phyloP scores from a whole-genome alignment of 139 green algal genomes.

The Dunaliella primolecta region DNA sequence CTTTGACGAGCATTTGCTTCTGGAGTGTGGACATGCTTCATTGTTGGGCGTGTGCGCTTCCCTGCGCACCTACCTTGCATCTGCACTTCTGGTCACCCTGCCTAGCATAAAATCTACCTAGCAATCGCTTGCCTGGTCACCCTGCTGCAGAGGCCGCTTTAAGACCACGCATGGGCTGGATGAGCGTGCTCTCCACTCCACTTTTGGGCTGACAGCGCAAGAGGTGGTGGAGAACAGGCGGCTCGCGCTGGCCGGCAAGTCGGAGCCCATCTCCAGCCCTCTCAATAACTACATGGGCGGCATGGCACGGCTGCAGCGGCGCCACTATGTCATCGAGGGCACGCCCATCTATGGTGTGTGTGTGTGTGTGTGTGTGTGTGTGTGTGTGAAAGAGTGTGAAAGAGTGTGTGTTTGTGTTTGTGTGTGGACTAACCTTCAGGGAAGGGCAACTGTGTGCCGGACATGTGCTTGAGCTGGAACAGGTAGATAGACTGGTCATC shows the following conservation, averaged over 20 bases:
- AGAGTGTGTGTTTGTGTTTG: background rate
- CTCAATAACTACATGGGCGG: background rate
- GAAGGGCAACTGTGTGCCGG: no score
- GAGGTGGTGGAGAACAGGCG: background rate
- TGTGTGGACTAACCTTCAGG: no score
- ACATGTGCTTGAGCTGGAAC: no score
- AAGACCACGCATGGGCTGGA: background rate
- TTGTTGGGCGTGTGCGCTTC: no score
- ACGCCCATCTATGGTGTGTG: conserved; percentile 16
- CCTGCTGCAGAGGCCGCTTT: background rate
- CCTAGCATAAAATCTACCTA: no score
- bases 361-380: background rate
- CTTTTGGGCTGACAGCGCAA: background rate
- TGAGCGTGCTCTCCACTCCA: background rate
- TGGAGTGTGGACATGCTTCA: no score
- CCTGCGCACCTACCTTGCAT: no score
- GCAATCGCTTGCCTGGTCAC: no score
- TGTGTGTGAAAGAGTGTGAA: background rate
- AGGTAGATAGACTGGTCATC: no score
- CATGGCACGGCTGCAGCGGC: background rate
- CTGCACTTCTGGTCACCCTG: no score
- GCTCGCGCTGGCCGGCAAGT: background rate
- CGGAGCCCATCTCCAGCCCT: background rate
- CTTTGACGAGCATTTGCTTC: no score
- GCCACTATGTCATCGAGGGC: conserved; percentile 27